phyloP scores from a whole-genome alignment of 176 grass and related monocot species.

The Pharus latifolius region DNA sequence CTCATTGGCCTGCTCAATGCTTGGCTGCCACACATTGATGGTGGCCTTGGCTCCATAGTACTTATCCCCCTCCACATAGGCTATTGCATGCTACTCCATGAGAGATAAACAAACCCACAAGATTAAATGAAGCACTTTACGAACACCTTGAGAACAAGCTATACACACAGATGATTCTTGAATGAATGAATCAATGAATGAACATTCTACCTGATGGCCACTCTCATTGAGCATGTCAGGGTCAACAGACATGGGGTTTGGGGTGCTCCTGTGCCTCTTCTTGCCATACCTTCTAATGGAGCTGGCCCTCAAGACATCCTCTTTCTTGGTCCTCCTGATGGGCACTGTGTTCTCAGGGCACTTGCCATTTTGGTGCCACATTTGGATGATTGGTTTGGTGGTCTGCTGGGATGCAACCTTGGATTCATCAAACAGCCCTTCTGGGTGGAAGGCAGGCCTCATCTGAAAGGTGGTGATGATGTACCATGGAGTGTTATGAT shows the following conservation, averaged over 20 bases:
- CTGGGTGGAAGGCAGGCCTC: slow-evolving; percentile 56
- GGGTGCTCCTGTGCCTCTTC: slow-evolving; percentile 40
- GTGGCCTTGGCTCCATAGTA: slow-evolving; percentile 86
- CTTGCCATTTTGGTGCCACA: slow-evolving; percentile 55
- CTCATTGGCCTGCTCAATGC: slow-evolving; percentile 66
- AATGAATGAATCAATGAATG: not conserved
- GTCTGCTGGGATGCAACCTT: slow-evolving; percentile 41
- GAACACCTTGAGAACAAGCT: not conserved
- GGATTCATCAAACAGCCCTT: slow-evolving; percentile 50
- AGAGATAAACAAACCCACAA: not conserved
- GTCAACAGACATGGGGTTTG: slow-evolving; percentile 44
- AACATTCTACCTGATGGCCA: slow-evolving; percentile 55
- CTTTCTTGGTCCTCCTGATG: slow-evolving; percentile 53
- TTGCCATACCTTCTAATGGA: slow-evolving; percentile 56
- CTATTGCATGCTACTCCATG: slow-evolving; percentile 64
- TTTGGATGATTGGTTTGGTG: slow-evolving; percentile 23
- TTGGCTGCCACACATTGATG: slow-evolving; percentile 89
- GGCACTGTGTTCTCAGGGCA: slow-evolving; percentile 59
- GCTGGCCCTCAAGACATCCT: slow-evolving; percentile 57
- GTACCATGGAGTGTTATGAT: not conserved
- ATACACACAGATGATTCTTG: not conserved
- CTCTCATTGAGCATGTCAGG: slow-evolving; percentile 69
- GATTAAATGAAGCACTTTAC: not conserved
- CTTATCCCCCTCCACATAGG: slow-evolving; percentile 74
- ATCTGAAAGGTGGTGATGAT: slow-evolving; percentile 26